Conservation (phyloP, 148 eudicot species). For the Dysphania ambrosioides region DNA sequence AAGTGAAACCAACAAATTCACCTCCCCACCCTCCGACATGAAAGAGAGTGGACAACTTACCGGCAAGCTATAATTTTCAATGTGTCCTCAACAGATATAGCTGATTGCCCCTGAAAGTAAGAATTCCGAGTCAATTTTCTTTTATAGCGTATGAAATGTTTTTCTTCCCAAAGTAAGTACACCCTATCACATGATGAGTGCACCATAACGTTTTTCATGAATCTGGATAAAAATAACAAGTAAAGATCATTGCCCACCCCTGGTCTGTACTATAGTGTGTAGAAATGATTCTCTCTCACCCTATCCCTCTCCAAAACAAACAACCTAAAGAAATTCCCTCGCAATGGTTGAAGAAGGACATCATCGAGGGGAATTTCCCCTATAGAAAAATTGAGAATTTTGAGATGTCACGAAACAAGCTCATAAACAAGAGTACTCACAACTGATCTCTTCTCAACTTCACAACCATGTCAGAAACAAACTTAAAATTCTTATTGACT, state of each 20-base stretch:
- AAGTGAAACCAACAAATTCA: neutral
- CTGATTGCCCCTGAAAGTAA: slow-evolving; percentile 56
- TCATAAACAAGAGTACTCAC: neutral
- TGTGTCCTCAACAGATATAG: slow-evolving; percentile 80
- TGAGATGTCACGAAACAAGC: neutral
- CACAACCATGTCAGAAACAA: neutral
- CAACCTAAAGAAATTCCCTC: neutral
- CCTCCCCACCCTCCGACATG: neutral
- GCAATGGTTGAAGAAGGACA: neutral
- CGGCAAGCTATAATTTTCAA: slow-evolving; percentile 72
- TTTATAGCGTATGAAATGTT: neutral
- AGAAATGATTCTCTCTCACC: neutral
- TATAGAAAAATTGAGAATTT: neutral
- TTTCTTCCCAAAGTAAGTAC: neutral
- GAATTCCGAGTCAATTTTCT: slow-evolving; percentile 17
- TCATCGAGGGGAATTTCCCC: neutral
- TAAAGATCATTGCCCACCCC: neutral
- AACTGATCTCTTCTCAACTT: neutral
- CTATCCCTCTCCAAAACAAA: neutral
- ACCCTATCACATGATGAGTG: neutral
- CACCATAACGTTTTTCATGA: neutral
- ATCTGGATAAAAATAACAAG: neutral
- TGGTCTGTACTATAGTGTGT: neutral
- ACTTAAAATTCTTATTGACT: neutral
- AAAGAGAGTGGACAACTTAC: slow-evolving; percentile 33